phyloP scores from a whole-genome alignment of 2,329 filamentous ascomycete species.

The Diplodia intermedia region DNA sequence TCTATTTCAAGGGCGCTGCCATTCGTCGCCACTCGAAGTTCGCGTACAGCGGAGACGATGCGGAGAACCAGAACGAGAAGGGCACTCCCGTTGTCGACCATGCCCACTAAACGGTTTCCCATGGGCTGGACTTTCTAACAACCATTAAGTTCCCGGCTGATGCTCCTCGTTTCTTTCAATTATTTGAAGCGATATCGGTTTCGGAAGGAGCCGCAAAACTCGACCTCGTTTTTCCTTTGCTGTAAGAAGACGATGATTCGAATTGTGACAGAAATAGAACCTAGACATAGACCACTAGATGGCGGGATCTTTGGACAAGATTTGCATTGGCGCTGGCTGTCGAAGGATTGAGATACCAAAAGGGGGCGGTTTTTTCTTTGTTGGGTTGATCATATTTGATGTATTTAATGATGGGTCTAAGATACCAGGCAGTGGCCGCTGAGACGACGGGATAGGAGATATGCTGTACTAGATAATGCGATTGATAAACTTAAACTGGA shows the following conservation, averaged over 20 bases:
- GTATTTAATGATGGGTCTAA: slow-evolving; percentile 13
- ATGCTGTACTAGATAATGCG: neutral
- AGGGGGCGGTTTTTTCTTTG: neutral
- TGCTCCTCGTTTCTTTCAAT: neutral
- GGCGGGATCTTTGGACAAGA: neutral
- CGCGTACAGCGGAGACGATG: slow-evolving; percentile 69
- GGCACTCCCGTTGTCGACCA: slow-evolving; percentile 9
- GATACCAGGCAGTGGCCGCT: slow-evolving; percentile 16
- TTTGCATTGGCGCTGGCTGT: slow-evolving; percentile 4
- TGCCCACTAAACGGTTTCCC: neutral
- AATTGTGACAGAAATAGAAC: neutral
- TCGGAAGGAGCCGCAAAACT: neutral
- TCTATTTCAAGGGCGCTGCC: slow-evolving; percentile 76
- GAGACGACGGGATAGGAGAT: neutral
- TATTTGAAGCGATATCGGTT: neutral
- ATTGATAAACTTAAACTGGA: neutral
- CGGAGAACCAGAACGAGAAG: slow-evolving; percentile 49
- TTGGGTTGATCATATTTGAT: neutral
- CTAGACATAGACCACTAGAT: slow-evolving; percentile 15
- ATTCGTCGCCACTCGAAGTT: slow-evolving; percentile 75
- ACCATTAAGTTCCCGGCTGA: neutral
- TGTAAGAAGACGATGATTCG: neutral
- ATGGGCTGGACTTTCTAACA: too few species aligned
- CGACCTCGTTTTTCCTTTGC: neutral
- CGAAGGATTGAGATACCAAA: slow-evolving; percentile 17